Conservation (phyloP, 2,329 filamentous ascomycete species). For the Neobulgaria alba region DNA sequence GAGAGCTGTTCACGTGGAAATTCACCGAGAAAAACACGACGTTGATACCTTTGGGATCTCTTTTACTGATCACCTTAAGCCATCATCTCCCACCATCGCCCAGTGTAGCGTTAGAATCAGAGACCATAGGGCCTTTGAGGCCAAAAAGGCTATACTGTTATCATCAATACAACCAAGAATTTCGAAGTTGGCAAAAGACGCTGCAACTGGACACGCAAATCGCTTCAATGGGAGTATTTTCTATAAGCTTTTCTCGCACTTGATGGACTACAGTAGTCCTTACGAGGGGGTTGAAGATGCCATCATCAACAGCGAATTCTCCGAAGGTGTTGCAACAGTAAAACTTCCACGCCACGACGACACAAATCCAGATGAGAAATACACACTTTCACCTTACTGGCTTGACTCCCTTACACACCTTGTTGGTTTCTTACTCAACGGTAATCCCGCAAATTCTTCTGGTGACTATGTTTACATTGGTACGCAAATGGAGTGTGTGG, state of each 20-base stretch:
- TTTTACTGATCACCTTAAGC: too few species aligned
- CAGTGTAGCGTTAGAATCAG: too few species aligned
- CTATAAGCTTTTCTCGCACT: slow-evolving; percentile 60
- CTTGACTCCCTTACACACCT: slow-evolving; percentile 48
- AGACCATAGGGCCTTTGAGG: too few species aligned
- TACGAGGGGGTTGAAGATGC: slow-evolving; percentile 53
- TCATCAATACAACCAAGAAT: background rate
- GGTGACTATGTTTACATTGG: slow-evolving; percentile 48
- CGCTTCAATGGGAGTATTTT: background rate
- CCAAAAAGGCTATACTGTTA: too few species aligned
- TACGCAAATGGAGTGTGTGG: too few species aligned
- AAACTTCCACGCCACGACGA: slow-evolving; percentile 34
- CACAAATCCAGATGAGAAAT: slow-evolving; percentile 37
- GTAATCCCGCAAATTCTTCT: slow-evolving; percentile 43
- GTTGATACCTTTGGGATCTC: too few species aligned
- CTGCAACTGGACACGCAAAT: background rate
- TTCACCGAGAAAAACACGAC: too few species aligned
- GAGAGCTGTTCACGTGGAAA: too few species aligned
- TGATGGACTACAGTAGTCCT: slow-evolving; percentile 47
- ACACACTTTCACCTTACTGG: slow-evolving; percentile 46
- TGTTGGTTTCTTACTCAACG: slow-evolving; percentile 51
- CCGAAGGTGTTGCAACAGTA: slow-evolving; percentile 37
- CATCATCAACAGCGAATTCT: slow-evolving; percentile 33
- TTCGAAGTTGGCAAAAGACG: background rate
- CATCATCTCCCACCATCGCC: too few species aligned